These are phyloP conservation scores for Cucumis melo DNA, from an alignment of 306 rosid genomes.

Conservation along the genomic window DNA sequence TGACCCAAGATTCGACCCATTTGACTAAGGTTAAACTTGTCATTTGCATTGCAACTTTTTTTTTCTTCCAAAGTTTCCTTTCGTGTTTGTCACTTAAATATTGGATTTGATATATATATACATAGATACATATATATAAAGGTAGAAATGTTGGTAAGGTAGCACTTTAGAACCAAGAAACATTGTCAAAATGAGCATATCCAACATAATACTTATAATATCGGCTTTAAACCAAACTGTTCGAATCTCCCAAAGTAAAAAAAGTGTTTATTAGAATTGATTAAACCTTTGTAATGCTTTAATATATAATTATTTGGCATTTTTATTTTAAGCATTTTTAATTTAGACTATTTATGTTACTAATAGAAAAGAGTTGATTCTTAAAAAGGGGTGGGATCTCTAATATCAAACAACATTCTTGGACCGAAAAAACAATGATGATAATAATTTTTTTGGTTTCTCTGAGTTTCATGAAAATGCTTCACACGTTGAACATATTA, in stretches of 20 bases:
- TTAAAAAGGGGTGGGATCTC: neutral
- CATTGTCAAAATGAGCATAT: too few relatives aligned
- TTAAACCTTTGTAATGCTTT: too few relatives aligned
- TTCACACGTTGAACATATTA: neutral
- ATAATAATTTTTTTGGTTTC: neutral
- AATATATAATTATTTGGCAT: neutral
- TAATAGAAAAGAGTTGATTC: neutral
- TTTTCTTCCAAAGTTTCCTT: neutral
- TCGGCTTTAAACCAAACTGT: too few relatives aligned
- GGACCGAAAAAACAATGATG: neutral
- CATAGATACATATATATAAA: neutral
- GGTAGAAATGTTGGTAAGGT: neutral
- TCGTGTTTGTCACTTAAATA: neutral
- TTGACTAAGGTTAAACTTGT: slow-evolving; percentile 28
- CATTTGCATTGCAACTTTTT: neutral
- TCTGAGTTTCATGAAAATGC: neutral
- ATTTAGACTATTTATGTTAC: neutral
- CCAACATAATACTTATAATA: too few relatives aligned
- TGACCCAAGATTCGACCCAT: slow-evolving; percentile 82
- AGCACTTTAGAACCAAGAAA: neutral
- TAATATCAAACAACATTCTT: neutral
- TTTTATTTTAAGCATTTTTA: neutral
- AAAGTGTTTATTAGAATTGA: too few relatives aligned
- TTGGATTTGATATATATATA: neutral
- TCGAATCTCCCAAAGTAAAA: too few relatives aligned